These are phyloP conservation scores for Picocystis salinarum DNA, from an alignment of 139 green algal species.

Conservation along the genomic window DNA sequence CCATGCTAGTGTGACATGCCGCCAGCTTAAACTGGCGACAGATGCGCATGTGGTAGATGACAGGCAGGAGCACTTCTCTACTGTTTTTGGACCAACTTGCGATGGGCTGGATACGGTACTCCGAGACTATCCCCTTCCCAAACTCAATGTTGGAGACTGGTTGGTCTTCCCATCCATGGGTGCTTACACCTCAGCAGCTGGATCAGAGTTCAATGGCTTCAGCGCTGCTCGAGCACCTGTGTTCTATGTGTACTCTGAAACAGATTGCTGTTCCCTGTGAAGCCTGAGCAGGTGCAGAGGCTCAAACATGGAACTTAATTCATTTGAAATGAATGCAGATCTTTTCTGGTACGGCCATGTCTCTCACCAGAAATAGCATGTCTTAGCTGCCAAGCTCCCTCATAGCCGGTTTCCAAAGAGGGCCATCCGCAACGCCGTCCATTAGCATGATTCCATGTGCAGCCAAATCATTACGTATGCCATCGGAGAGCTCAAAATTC, in stretches of 20 bases:
- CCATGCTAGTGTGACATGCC: background rate
- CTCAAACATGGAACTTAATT: no score
- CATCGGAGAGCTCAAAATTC: conserved; percentile 36
- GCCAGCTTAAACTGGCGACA: background rate
- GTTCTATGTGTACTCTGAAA: conserved; percentile 13
- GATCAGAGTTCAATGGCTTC: conserved; percentile 63
- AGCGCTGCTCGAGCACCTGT: background rate
- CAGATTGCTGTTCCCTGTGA: no score
- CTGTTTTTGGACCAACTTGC: conserved; percentile 30
- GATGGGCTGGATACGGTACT: conserved; percentile 27
- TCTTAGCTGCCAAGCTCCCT: no score
- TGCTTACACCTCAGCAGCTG: conserved; percentile 75
- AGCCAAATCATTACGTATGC: conserved; percentile 12
- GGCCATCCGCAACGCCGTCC: no score
- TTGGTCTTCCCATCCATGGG: conserved; percentile 75
- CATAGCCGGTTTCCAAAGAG: no score
- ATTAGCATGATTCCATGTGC: conserved; percentile 12
- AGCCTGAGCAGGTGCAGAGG: no score
- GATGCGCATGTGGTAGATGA: no score
- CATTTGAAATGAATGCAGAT: no score
- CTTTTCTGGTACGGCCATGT: no score
- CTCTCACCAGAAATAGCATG: no score
- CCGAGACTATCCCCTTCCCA: conserved; percentile 28
- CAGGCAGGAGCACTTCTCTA: no score
- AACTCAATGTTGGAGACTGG: conserved; percentile 76